Base-by-base conservation (phyloP, 352 stramenopile species). In the Globisporangium perplexum region DNA sequence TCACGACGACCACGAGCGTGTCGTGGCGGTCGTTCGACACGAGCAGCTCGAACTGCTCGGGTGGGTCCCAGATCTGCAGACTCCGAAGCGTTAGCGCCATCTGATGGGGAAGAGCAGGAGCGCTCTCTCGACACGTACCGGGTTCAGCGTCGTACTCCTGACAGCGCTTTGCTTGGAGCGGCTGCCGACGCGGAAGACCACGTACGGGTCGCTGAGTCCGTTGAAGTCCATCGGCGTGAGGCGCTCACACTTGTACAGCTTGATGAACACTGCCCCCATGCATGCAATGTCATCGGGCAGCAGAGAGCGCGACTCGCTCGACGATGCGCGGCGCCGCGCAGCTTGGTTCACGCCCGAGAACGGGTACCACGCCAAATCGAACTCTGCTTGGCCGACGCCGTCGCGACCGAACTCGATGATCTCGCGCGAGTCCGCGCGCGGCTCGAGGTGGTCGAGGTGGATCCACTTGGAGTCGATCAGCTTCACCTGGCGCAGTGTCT, bases 381-480 rank as follows among this genome's bases (percentile, higher is more conserved):
- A 72, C 59, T 74, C 69, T 1, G 63, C 69, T n/a, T 55, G 59
- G 7, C 63, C 69, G 5, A 66, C 55, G 12, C 69, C 57, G 22
- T 74, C 64, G 23, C 63, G 62, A 20, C 69, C 66, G 46, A 77
- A 74, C 22, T 59, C 54, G 10, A 77, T 57, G 43, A 70, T 43
- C 43, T 77, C 69, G 12, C 55, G 65, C 14, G 69, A 71, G 8
- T 60, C 51, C 14, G 62, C 44, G 36, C 65, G 62, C 36, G 60
- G 59, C 33, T 64, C 57, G 12, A 77, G 38, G 44, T 77, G 69
- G 26, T 74, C 69, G 30, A 77, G 31, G 38, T 72, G 69, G 63
- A 77, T 74, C 63, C 57, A 77, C 56, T 77, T 77, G 39, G 66
- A 65, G 49, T 77, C 69, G 44, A 74, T 72, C 33, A 56, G 51